phyloP scores from a whole-genome alignment of 2,329 filamentous ascomycete genomes.

The Rhinocladiella similis region DNA sequence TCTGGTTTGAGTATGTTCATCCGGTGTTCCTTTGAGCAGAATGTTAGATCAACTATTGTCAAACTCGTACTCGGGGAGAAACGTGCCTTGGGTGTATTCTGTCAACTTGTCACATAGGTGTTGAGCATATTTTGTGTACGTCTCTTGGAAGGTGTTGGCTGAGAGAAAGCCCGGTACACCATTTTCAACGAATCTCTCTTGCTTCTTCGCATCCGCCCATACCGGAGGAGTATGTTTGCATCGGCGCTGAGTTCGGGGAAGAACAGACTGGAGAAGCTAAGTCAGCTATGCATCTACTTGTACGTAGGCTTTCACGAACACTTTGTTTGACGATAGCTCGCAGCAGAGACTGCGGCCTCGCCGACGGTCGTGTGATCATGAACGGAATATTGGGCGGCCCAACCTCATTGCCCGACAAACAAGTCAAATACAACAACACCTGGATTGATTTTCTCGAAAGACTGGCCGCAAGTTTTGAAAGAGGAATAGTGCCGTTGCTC shows the following conservation, averaged over 20 bases:
- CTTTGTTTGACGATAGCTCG: conserved; percentile 23
- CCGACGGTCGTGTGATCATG: conserved; percentile 27
- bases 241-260: conserved; percentile 27
- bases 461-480: conserved; percentile 3
- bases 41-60: not conserved
- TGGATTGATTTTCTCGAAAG: conserved; percentile 5
- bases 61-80: not conserved
- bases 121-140: conserved; percentile 81
- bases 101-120: conserved; percentile 76
- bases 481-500: conserved; percentile 7
- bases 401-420: conserved; percentile 7
- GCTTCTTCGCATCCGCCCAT: conserved; percentile 19
- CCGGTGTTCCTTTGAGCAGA: conserved; percentile 18
- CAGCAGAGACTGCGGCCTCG: conserved; percentile 28
- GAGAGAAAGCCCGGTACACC: conserved; percentile 73
- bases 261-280: conserved; percentile 13
- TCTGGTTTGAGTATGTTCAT: conserved; percentile 49
- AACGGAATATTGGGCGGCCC: conserved; percentile 6
- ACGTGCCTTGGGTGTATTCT: conserved; percentile 66
- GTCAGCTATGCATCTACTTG: not conserved
- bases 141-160: conserved; percentile 66
- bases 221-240: conserved; percentile 16
- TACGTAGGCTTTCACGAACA: conserved; percentile 4
- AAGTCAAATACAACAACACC: not conserved
- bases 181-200: conserved; percentile 36